Conservation (phyloP, 192 early-diverging fungal species). For the Coemansia sp. region DNA sequence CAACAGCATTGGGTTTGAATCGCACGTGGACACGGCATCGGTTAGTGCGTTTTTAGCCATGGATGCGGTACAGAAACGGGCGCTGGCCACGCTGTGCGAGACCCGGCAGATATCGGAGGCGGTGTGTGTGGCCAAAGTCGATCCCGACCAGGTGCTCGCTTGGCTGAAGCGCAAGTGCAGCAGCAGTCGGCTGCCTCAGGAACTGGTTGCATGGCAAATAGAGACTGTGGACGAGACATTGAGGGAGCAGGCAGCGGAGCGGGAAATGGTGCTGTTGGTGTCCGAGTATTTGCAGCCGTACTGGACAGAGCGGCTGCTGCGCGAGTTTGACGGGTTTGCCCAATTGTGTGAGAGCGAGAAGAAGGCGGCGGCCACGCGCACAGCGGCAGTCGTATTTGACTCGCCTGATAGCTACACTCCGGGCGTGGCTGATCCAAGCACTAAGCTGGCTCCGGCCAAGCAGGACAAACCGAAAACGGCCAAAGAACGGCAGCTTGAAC, state of each 20-base stretch:
- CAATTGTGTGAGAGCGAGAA: constrained; percentile 16
- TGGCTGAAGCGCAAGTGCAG: constrained; percentile 47
- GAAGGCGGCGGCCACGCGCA: constrained; percentile 1
- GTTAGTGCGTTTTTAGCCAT: constrained; percentile 16
- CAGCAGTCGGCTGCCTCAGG: constrained; percentile 10
- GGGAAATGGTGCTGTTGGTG: constrained; percentile 45
- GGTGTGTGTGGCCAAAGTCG: constrained; percentile 25
- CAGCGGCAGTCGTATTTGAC: constrained; percentile 26
- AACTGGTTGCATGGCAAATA: constrained; percentile 3
- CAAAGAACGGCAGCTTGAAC: constrained; percentile 47
- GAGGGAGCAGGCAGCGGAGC: constrained; percentile 7
- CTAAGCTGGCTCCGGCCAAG: constrained; percentile 4
- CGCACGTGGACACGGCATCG: constrained; percentile 24
- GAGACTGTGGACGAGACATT: constrained; percentile 3
- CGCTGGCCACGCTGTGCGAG: constrained; percentile 29
- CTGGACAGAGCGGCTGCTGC: constrained; percentile 25
- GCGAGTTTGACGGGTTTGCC: constrained; percentile 29
- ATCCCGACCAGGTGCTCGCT: constrained; percentile 15
- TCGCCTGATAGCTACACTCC: constrained; percentile 30
- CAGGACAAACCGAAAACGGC: constrained; percentile 34
- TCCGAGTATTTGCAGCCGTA: constrained; percentile 36
- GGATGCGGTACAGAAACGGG: background rate
- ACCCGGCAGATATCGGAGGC: constrained; percentile 15
- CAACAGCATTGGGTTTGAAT: constrained; percentile 27
- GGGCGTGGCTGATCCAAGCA: constrained; percentile 21